phyloP scores from a whole-genome alignment of 2,329 filamentous ascomycete genomes.

The Paraconiothyrium brasiliense region DNA sequence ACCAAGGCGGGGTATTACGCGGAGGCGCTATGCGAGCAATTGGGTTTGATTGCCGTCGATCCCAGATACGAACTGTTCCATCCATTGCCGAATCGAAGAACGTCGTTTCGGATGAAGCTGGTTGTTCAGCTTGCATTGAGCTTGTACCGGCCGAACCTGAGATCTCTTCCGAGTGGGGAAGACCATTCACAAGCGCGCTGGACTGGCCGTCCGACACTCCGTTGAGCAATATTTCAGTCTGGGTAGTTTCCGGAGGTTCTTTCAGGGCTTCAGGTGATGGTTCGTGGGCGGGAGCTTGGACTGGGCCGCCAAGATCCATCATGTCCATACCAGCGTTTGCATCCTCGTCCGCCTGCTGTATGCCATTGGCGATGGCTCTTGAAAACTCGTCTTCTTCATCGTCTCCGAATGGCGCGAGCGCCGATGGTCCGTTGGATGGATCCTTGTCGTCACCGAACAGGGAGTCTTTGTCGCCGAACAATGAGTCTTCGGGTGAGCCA shows the following conservation, averaged over 20 bases:
- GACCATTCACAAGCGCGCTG: constrained; percentile 53
- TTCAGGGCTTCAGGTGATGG: constrained; percentile 28
- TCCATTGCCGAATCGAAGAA: constrained; percentile 92
- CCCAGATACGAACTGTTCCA: constrained; percentile 92
- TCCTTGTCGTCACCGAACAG: constrained; percentile 81
- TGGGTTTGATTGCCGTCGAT: constrained; percentile 77
- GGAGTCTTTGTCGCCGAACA: constrained; percentile 86
- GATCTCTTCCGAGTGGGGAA: constrained; percentile 62
- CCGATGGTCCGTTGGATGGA: constrained; percentile 49
- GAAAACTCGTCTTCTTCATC: constrained; percentile 89
- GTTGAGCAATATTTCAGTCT: constrained; percentile 29
- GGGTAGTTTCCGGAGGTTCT: constrained; percentile 28
- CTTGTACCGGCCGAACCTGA: constrained; percentile 31
- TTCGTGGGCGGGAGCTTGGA: constrained; percentile 49
- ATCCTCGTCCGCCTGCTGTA: constrained; percentile 56
- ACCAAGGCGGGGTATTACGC: constrained; percentile 88
- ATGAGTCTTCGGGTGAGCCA: constrained; percentile 76
- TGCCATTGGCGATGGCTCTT: constrained; percentile 70
- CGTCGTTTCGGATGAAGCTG: constrained; percentile 72
- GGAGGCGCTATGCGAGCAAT: constrained; percentile 81
- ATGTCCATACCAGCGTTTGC: constrained; percentile 55
- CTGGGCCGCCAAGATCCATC: constrained; percentile 55
- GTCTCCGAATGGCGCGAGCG: constrained; percentile 68
- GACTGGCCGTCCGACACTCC: constrained; percentile 31
- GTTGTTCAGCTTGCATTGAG: constrained; percentile 50